Evolutionary conservation across 2,329 filamentous ascomycete species (phyloP).

Genomic region (Boeremia exigua): DNA sequence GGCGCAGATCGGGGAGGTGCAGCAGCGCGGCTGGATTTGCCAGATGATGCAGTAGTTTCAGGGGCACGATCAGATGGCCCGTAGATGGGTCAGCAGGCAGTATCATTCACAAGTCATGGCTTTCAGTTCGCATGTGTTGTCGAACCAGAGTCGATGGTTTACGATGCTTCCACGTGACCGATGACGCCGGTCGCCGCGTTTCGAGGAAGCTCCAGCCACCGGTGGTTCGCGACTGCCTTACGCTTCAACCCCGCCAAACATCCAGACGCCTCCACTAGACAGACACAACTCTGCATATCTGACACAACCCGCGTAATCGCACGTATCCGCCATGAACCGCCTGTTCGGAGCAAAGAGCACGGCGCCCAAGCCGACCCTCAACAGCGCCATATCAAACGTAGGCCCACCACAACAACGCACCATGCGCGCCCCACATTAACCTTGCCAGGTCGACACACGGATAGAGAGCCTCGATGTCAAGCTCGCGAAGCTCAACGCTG

Average conservation of each 20-base stretch:
- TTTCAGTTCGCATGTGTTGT: not conserved
- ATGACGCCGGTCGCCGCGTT: slow-evolving; percentile 13
- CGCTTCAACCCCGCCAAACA: slow-evolving; percentile 17
- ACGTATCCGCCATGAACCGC: slow-evolving; percentile 77
- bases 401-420: slow-evolving; percentile 24
- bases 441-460: slow-evolving; percentile 72
- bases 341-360: slow-evolving; percentile 89
- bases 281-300: not conserved
- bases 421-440: slow-evolving; percentile 24
- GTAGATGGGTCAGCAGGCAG: slow-evolving; percentile 4
- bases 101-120: not conserved
- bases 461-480: slow-evolving; percentile 92
- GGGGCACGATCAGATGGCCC: slow-evolving; percentile 12
- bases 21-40: slow-evolving; percentile 12
- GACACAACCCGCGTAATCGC: not conserved
- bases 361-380: slow-evolving; percentile 87
- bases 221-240: slow-evolving; percentile 15
- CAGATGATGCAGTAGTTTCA: slow-evolving; percentile 10
- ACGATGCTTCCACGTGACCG: slow-evolving; percentile 7
- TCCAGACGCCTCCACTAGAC: not conserved
- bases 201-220: slow-evolving; percentile 18
- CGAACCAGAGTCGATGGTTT: not conserved
- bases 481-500: slow-evolving; percentile 87
- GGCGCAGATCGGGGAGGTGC: slow-evolving; percentile 17
- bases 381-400: slow-evolving; percentile 81